These are phyloP conservation scores for Hymenoscyphus scutula DNA, from an alignment of 2,329 filamentous ascomycete genomes.

Conservation along the genomic window DNA sequence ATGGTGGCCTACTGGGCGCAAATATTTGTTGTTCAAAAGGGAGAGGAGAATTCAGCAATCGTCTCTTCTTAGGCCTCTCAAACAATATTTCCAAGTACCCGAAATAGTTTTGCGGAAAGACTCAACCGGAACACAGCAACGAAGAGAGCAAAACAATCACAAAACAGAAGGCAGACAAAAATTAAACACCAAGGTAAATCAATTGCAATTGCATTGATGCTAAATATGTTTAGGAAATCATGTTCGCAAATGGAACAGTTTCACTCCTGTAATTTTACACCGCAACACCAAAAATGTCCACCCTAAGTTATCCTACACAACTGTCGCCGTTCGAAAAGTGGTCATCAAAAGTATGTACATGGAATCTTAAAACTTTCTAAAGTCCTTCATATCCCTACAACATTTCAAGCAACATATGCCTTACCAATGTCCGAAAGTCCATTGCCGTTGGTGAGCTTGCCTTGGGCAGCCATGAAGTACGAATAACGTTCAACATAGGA, in stretches of 20 bases:
- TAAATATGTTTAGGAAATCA: background rate
- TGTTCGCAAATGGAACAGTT: background rate
- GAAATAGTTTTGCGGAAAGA: background rate
- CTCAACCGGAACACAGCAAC: background rate
- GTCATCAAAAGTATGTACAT: conserved; percentile 11
- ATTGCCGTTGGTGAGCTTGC: conserved; percentile 31
- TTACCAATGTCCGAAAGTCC: conserved; percentile 13
- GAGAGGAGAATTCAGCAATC: no score
- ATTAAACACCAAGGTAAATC: background rate
- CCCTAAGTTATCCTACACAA: conserved; percentile 8
- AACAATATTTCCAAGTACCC: background rate
- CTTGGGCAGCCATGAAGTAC: conserved; percentile 40
- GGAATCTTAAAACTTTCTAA: conserved; percentile 8
- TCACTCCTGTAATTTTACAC: background rate
- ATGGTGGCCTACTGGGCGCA: no score
- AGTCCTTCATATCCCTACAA: background rate
- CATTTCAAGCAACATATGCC: conserved; percentile 6
- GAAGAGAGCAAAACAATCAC: background rate
- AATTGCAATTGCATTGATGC: conserved; percentile 2
- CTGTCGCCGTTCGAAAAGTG: background rate
- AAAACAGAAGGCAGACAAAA: background rate
- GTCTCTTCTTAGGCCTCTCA: no score
- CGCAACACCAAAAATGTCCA: conserved; percentile 3
- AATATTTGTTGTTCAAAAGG: no score
- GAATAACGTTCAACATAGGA: conserved; percentile 41